A percentile compares a stretch with the other conserved stretches of the same genome.
phyloP scores from a whole-genome alignment of 176 grass and related monocot genomes.

The Microstegium vimineum region DNA sequence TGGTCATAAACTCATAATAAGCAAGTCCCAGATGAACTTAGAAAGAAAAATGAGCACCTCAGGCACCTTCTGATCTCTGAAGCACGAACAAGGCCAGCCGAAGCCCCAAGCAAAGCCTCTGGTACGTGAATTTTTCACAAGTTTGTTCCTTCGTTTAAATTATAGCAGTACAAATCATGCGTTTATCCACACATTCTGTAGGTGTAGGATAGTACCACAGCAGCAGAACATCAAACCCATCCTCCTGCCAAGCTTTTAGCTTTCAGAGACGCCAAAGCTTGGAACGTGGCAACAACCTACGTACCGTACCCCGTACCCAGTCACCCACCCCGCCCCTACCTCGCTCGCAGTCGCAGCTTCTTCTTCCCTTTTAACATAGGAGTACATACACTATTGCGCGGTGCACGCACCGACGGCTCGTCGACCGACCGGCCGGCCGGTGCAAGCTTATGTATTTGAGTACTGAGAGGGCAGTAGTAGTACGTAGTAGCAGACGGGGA shows the following conservation, averaged over 20 bases:
- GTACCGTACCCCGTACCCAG: neutral
- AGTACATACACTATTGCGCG: neutral
- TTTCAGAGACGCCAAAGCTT: neutral
- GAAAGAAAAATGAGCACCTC: too few species aligned
- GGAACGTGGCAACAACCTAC: constrained; percentile 1
- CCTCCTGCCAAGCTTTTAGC: neutral
- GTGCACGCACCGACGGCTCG: neutral
- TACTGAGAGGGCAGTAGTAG: too few species aligned
- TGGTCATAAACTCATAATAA: too few species aligned
- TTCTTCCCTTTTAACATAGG: neutral
- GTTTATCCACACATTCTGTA: neutral
- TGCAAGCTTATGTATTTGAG: neutral
- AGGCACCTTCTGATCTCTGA: neutral
- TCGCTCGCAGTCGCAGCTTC: neutral
- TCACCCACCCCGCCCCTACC: neutral
- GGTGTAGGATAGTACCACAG: neutral
- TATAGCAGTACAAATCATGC: neutral
- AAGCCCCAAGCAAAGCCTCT: too few species aligned
- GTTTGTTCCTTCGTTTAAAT: neutral
- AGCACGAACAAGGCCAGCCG: neutral
- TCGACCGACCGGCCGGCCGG: neutral
- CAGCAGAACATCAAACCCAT: neutral
- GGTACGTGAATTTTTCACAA: neutral
- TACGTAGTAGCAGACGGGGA: neutral
- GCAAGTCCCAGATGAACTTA: too few species aligned